Base-by-base conservation (phyloP, 805 yeast genomes). In the Brettanomyces custersianus region DNA sequence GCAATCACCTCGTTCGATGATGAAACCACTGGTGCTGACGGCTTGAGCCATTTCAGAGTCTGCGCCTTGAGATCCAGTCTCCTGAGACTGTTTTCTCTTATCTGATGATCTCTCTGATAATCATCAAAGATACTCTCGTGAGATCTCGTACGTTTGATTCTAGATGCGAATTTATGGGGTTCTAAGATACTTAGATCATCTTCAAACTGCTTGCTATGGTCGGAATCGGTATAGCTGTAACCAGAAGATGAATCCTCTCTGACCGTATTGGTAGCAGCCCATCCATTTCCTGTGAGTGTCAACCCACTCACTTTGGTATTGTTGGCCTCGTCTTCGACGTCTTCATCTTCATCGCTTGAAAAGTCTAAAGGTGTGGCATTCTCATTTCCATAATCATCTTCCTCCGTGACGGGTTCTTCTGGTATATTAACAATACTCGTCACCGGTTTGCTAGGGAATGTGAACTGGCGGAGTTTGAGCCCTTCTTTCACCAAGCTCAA, bases 31-130 rank as follows among this genome's bases (percentile, higher is more conserved):
- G 57, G 54, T 16, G 35, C 34, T 18, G 43, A 49, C 11, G 59
- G 57, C 15, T 52, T 45, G 6, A 54, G 23, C 60, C 60, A 55
- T 40, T 49, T 54, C 50, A 55, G 44, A 2, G 60, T 55, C 35
- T 55, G 58, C 6, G 46, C 39, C 26, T 50, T 52, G 7, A 55
- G 18, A 26, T 54, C 53, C 12, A 33, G 11, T 12, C 40, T 33
- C n/a, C 40, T 35, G 15, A 17, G 8, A 17, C 18, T 7, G 10
- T 9, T n/a, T 18, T 25, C 13, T 16, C 10, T 12, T 29, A 13
- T 9, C 25, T 29, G 25, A 19, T 37, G 17, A 22, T 31, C 32
- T 30, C 18, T 20, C 12, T 23, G 20, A 13, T 36, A 39, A 12
- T 33, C 32, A 10, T 48, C 40, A 30, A 54, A 54, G 1, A 55